A percentile compares a stretch with the other conserved stretches of the same genome.
Evolutionary conservation across 371 early-diverging fungal genomes (phyloP).

Genomic region (Syncephalis fuscata): DNA sequence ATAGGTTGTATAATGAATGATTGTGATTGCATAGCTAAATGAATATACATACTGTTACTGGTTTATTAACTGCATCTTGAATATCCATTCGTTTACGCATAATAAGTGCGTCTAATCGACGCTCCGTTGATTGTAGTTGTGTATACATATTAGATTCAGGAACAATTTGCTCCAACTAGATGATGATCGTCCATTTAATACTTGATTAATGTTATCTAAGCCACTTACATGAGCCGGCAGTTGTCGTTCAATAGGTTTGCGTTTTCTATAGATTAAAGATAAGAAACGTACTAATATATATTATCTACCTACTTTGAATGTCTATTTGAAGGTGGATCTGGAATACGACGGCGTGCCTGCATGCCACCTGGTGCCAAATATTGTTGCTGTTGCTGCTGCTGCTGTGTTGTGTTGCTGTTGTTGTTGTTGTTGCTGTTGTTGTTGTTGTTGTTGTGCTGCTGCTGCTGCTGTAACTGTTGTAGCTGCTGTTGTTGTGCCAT

Average conservation of each 20-base stretch:
- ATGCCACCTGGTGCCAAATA: too few species aligned
- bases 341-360: too few species aligned
- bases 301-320: too few species aligned
- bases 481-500: too few species aligned
- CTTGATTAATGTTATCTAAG: background rate
- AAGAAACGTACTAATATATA: too few species aligned
- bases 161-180: conserved; percentile 67
- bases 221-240: background rate
- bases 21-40: background rate
- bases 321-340: too few species aligned
- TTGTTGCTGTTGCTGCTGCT: too few species aligned
- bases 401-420: too few species aligned
- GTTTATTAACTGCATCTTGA: conserved; percentile 61
- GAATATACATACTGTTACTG: conserved; percentile 31
- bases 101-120: conserved; percentile 72
- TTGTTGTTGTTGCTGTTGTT: too few species aligned
- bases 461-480: too few species aligned
- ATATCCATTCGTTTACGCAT: conserved; percentile 77
- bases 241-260: background rate
- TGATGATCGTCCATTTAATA: background rate
- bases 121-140: conserved; percentile 73
- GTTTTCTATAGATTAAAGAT: too few species aligned
- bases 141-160: conserved; percentile 83
- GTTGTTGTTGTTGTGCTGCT: too few species aligned
- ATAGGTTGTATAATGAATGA: background rate